Base-by-base conservation (phyloP, 768 basidiomycete species). In the Rubroboletus pulcherrimus region DNA sequence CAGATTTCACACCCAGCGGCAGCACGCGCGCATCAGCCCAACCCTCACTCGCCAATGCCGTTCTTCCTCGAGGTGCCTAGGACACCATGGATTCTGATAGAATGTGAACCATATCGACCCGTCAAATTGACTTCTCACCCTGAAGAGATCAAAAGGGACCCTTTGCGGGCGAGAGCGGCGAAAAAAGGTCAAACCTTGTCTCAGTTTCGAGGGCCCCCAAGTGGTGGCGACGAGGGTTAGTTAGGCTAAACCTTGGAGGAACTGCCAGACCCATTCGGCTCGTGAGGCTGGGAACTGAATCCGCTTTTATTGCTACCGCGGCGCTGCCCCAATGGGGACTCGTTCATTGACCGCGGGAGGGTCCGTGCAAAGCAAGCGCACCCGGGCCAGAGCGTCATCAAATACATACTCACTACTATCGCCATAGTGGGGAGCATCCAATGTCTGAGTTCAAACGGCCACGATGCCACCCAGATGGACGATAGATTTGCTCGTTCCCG, bases 1-100 rank as follows among this genome's bases (percentile, higher is more conserved):
- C 26, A 37, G 30, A 38, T 52, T 66, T 60, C 55, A 51, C 52
- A 56, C 47, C 47, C 66, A 61, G 64, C 66, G 57, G 57, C 60
- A 38, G 34, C 29, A 44, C 7, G n/a, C 8, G 26, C 26, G 26
- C 47, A 45, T 30, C 29, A n/a, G 30, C 30, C 29, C 26, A 5
- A n/a, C n/a, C 26, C 26, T 9, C 45, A 30, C 30, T n/a, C 26
- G 15, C 7, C 8, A 21, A 41, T 41, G 21, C 5, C 6, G 43
- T 17, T 30, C 17, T 7, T 5, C 29, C 30, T 31, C 31, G 12
- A 29, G 55, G 35, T n/a, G 26, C 31, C 19, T 38, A 31, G 30
- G 31, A 40, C 46, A 4, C 21, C 24, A 26, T 30, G 51, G 26
- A 53, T 45, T 42, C 37, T 47, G 42, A 48, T 19, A 41, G 41